These are phyloP conservation scores for Metschnikowia reukaufii DNA, from an alignment of 805 yeast species.

Conservation along the genomic window DNA sequence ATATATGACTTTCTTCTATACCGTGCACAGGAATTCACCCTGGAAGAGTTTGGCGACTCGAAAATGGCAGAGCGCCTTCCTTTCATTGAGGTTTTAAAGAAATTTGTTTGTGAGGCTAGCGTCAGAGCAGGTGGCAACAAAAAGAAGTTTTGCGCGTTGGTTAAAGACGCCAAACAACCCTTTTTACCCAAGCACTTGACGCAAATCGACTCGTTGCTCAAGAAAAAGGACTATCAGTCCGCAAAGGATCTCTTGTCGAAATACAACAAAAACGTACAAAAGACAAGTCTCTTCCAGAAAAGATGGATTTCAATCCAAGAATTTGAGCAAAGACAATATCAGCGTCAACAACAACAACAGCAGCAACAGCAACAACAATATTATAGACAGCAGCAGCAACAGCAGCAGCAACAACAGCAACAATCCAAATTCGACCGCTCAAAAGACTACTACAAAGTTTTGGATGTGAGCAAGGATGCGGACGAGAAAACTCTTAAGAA, in stretches of 20 bases:
- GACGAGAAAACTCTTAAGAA: constrained; percentile 70
- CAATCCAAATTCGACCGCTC: constrained; percentile 36
- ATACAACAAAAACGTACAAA: constrained; percentile 36
- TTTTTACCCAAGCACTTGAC: constrained; percentile 43
- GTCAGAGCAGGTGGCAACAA: constrained; percentile 28
- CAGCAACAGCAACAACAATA: constrained; percentile 47
- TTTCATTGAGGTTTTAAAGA: constrained; percentile 33
- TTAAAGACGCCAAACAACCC: constrained; percentile 18
- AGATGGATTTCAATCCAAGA: constrained; percentile 36
- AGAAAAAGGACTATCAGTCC: constrained; percentile 32
- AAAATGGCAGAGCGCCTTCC: constrained; percentile 22
- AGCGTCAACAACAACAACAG: constrained; percentile 36
- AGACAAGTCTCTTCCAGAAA: constrained; percentile 39
- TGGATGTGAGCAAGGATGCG: constrained; percentile 69
- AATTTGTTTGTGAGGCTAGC: constrained; percentile 42
- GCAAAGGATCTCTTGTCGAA: constrained; percentile 40
- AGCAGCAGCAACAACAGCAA: constrained; percentile 26
- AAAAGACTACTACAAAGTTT: constrained; percentile 76
- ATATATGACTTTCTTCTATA: constrained; percentile 44
- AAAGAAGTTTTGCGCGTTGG: constrained; percentile 25
- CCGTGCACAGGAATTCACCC: constrained; percentile 33
- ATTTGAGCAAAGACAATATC: constrained; percentile 28
- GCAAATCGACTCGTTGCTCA: constrained; percentile 37
- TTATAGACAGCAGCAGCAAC: constrained; percentile 42
- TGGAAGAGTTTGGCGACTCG: constrained; percentile 14